phyloP scores from a whole-genome alignment of 78 protist genomes.

The Andalucia godoyi region DNA sequence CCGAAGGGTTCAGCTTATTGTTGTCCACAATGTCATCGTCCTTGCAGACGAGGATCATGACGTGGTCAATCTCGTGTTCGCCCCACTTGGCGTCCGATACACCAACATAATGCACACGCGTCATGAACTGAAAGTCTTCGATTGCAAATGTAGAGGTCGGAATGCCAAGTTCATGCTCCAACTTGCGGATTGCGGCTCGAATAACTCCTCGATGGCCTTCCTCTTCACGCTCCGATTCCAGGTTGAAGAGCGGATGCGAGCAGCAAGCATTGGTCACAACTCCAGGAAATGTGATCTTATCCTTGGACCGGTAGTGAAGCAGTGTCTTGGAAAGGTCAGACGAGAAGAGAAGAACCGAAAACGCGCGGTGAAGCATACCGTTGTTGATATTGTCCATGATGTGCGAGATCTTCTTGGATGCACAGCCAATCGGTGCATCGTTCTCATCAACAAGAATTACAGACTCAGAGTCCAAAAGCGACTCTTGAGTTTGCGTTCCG shows the following conservation, averaged over 20 bases:
- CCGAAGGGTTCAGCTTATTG: constrained; percentile 31
- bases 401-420: constrained; percentile 41
- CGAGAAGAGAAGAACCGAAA: constrained; percentile 62
- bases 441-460: constrained; percentile 55
- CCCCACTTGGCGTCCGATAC: constrained; percentile 42
- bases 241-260: constrained; percentile 52
- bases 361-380: constrained; percentile 75
- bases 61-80: constrained; percentile 70
- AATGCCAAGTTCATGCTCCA: constrained; percentile 68
- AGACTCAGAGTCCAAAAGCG: no score
- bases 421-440: constrained; percentile 47
- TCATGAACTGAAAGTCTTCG: constrained; percentile 22
- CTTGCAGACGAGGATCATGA: constrained; percentile 21
- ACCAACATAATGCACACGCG: constrained; percentile 55
- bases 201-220: constrained; percentile 38
- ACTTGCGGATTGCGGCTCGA: constrained; percentile 55
- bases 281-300: constrained; percentile 71
- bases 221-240: constrained; percentile 14
- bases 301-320: constrained; percentile 60
- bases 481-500: no score
- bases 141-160: background rate
- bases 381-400: constrained; percentile 32
- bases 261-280: constrained; percentile 82
- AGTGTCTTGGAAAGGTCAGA: constrained; percentile 24
- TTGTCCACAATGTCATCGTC: no score